These are phyloP conservation scores for Geotrichum macrosporum DNA, from an alignment of 1,139 yeast species.

Conservation along the genomic window DNA sequence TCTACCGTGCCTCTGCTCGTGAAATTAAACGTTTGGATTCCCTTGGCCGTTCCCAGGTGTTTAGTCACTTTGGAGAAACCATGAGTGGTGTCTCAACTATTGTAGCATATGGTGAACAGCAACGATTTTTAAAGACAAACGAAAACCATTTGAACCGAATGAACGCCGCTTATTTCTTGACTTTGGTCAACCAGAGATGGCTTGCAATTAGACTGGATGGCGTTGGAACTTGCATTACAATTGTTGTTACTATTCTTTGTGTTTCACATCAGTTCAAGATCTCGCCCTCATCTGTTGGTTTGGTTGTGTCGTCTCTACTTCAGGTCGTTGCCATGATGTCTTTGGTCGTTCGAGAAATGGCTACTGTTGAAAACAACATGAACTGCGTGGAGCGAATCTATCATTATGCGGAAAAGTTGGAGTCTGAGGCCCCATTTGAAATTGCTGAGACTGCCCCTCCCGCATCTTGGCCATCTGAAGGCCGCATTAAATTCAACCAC, in stretches of 20 bases:
- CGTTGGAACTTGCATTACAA: slow-evolving; percentile 46
- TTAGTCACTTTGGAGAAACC: slow-evolving; percentile 71
- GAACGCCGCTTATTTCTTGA: slow-evolving; percentile 67
- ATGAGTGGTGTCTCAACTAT: slow-evolving; percentile 69
- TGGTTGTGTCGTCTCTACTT: slow-evolving; percentile 50
- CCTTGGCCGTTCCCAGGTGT: slow-evolving; percentile 66
- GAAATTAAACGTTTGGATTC: slow-evolving; percentile 84
- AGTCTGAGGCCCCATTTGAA: slow-evolving; percentile 55
- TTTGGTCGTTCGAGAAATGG: slow-evolving; percentile 45
- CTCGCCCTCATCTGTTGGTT: slow-evolving; percentile 64
- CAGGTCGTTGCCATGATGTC: slow-evolving; percentile 33
- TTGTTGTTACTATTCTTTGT: slow-evolving; percentile 55
- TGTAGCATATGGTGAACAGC: slow-evolving; percentile 51
- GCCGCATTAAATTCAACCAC: slow-evolving; percentile 53
- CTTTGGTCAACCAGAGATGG: slow-evolving; percentile 76
- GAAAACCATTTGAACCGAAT: slow-evolving; percentile 52
- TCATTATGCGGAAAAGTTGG: slow-evolving; percentile 65
- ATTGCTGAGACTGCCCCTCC: slow-evolving; percentile 53
- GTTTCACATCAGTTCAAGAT: slow-evolving; percentile 59
- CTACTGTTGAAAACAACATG: slow-evolving; percentile 77
- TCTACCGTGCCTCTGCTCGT: slow-evolving; percentile 73
- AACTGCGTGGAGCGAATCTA: slow-evolving; percentile 79
- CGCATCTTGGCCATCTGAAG: slow-evolving; percentile 58
- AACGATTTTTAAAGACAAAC: slow-evolving; percentile 50
- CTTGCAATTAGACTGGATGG: slow-evolving; percentile 59